A percentile compares a stretch with the other conserved stretches of the same genome.
phyloP scores from a whole-genome alignment of 768 basidiomycete species.

The Cystofilobasidium ferigula region DNA sequence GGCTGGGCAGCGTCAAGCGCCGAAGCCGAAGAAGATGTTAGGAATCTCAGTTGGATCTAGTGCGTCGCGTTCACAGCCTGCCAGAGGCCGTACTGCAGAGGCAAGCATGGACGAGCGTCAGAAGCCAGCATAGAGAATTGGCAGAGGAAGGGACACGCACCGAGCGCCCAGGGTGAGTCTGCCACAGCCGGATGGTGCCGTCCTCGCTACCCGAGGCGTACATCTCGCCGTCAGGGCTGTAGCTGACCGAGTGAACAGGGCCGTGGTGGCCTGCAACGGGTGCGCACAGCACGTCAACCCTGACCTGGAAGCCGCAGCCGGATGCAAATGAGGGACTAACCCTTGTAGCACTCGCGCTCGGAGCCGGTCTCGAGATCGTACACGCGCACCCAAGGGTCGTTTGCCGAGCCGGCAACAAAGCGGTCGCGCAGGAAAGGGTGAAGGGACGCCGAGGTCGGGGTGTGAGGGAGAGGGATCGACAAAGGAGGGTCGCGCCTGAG shows the following conservation, averaged over 20 bases:
- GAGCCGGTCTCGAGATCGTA: conserved; percentile 74
- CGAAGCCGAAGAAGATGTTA: too few species aligned
- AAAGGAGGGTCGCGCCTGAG: conserved; percentile 53
- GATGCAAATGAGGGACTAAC: conserved; percentile 37
- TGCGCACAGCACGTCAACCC: conserved; percentile 40
- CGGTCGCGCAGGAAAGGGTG: conserved; percentile 79
- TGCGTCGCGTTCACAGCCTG: background rate
- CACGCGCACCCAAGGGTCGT: conserved; percentile 93
- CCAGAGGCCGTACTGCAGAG: conserved; percentile 21
- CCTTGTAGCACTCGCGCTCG: conserved; percentile 48
- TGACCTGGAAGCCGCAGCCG: background rate
- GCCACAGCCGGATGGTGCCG: conserved; percentile 31
- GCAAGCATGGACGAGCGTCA: too few species aligned
- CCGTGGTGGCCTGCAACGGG: conserved; percentile 99
- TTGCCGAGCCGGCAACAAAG: conserved; percentile 79
- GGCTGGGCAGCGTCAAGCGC: too few species aligned
- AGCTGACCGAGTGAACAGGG: conserved; percentile 80
- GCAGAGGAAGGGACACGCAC: background rate
- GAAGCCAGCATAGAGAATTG: background rate
- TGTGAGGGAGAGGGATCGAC: conserved; percentile 66
- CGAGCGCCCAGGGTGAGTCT: conserved; percentile 16
- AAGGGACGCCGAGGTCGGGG: conserved; percentile 86
- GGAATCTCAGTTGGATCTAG: too few species aligned
- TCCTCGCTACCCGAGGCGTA: conserved; percentile 92
- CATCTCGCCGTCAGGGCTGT: conserved; percentile 48